Evolutionary conservation across 1,284 basidiomycete genomes (phyloP), one percentile per base, ranked within the genome.

Genomic region (Ganoderma resinaceum): DNA sequence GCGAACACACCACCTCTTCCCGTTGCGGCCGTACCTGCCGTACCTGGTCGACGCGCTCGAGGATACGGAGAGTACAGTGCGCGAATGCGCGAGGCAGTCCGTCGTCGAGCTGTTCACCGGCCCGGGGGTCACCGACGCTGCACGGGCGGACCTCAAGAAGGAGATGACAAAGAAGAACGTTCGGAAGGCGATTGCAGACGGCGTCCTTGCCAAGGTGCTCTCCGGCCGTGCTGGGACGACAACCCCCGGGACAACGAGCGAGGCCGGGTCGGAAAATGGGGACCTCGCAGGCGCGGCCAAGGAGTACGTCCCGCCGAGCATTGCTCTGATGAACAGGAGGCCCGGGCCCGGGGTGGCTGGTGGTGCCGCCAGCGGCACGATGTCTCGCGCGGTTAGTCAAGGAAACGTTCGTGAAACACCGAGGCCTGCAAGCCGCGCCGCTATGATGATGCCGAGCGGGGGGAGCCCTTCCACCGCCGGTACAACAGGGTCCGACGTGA

Each of bases 121-220:
- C 14, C 87, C 94, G 0, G 87, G 87, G 1, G 93, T 95, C 8
- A 91, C 92, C 0, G 90, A 97, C 74, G 91, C 90, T 9, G 97
- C 97, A 3, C 91, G 95, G 61, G 89, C 95, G 0, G 97, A 99
- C 78, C 85, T 99, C 64, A 98, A 98, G 83, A 96, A 95, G 78
- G 94, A 96, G 78, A 86, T 99, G 85, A 81, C 88, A 2, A 94
- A 92, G 78, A 93, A 93, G 78, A 88, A 87, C 61, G 93, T 97
- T 42, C 87, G 96, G 58, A 98, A 97, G 80, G 89, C 91, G 7
- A 96, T 97, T 49, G 88, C 91, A 18, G 93, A 95, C 71, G 83
- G 83, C 65, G 87, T 95, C 2, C 83, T 93, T 11, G 79, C 83
- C 64, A 90, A 89, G 76, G 82, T 94, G 20, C 82, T 93, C 72